phyloP scores from a whole-genome alignment of 2,329 filamentous ascomycete species.

The Monosporascus cannonballus region DNA sequence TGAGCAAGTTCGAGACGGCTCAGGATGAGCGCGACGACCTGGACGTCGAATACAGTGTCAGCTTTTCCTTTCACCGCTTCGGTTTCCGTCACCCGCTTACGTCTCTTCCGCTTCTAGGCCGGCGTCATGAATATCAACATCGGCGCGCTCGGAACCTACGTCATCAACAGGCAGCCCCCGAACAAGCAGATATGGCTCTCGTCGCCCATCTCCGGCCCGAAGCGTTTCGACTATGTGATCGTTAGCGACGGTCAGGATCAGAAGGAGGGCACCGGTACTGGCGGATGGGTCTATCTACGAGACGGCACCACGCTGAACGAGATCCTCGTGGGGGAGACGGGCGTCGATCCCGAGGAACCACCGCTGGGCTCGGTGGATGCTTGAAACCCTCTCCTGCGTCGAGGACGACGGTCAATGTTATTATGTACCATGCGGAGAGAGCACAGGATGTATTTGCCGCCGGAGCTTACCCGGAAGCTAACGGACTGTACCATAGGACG shows the following conservation, averaged over 20 bases:
- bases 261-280: constrained; percentile 69
- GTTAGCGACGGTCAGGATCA: constrained; percentile 65
- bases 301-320: constrained; percentile 73
- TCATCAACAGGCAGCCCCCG: constrained; percentile 97
- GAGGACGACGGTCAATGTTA: background rate
- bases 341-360: constrained; percentile 40
- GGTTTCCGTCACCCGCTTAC: background rate
- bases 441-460: background rate
- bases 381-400: background rate
- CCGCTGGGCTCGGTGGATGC: background rate
- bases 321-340: constrained; percentile 70
- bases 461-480: background rate
- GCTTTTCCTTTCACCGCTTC: constrained; percentile 24
- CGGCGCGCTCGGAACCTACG: constrained; percentile 69
- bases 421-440: background rate
- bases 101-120: constrained; percentile 45
- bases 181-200: constrained; percentile 98
- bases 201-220: constrained; percentile 83
- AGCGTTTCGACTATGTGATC: constrained; percentile 87
- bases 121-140: constrained; percentile 77
- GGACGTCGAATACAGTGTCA: constrained; percentile 84
- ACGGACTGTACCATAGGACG: background rate
- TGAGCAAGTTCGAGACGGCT: constrained; percentile 60
- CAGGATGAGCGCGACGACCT: constrained; percentile 70
- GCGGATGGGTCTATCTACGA: constrained; percentile 82